Evolutionary conservation across 2,329 filamentous ascomycete genomes (phyloP).

Genomic region (Talaromyces sp.): DNA sequence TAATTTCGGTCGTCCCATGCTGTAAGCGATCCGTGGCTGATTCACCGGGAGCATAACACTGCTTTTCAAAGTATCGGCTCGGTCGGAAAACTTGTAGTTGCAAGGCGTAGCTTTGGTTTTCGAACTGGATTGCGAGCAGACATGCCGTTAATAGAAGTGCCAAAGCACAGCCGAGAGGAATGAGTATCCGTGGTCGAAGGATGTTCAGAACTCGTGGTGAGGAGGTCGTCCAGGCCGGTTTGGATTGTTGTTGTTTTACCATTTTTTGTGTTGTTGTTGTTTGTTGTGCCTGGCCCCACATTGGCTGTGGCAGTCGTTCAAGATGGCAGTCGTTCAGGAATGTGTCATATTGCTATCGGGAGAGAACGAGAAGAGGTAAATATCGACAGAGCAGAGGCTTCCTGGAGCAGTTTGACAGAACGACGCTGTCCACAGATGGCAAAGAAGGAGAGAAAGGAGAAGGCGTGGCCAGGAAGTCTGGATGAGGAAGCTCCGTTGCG

Average conservation of each 20-base stretch:
- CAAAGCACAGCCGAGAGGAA: slow-evolving; percentile 8
- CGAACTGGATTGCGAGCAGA: slow-evolving; percentile 13
- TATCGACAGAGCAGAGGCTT: background rate
- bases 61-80: slow-evolving; percentile 17
- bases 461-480: background rate
- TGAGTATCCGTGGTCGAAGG: slow-evolving; percentile 8
- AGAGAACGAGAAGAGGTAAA: background rate
- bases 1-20: background rate
- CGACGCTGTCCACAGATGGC: background rate
- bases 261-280: background rate
- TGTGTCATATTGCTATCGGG: background rate
- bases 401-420: background rate
- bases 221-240: slow-evolving; percentile 4
- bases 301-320: background rate
- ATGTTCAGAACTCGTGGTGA: slow-evolving; percentile 10
- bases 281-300: slow-evolving; percentile 3
- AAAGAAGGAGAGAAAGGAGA: background rate
- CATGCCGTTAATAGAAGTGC: slow-evolving; percentile 2
- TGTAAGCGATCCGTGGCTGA: slow-evolving; percentile 10
- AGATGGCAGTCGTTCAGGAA: background rate
- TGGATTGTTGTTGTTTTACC: slow-evolving; percentile 11
- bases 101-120: slow-evolving; percentile 15
- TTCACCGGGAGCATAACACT: slow-evolving; percentile 12
- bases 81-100: slow-evolving; percentile 17
- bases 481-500: background rate